Conservation (phyloP, 106 monocot genomes). For the Dactylorhiza incarnata region DNA sequence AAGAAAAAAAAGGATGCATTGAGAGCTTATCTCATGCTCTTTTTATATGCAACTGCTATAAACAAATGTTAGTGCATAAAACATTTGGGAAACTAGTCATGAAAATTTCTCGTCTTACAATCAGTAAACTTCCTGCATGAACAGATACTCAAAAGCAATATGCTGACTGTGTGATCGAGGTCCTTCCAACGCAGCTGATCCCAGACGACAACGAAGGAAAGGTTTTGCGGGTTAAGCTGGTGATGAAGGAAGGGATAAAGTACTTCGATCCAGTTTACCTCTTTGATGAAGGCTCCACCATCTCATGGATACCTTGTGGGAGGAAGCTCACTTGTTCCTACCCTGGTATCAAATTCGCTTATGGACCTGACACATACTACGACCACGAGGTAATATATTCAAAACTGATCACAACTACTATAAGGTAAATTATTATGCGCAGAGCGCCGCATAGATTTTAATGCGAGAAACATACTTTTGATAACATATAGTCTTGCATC, state of each 20-base stretch:
- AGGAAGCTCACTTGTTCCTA: conserved; percentile 91
- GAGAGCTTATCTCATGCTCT: too few relatives aligned
- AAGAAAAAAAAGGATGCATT: too few relatives aligned
- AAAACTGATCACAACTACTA: too few relatives aligned
- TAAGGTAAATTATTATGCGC: too few relatives aligned
- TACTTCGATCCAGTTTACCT: conserved; percentile 84
- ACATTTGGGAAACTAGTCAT: too few relatives aligned
- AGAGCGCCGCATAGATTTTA: too few relatives aligned
- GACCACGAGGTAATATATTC: conserved; percentile 43
- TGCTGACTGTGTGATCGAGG: conserved; percentile 92
- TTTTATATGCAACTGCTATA: too few relatives aligned
- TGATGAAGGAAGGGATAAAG: conserved; percentile 90
- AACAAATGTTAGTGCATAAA: too few relatives aligned
- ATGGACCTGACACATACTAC: conserved; percentile 77
- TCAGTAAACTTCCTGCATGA: background rate
- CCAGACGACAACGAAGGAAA: conserved; percentile 95
- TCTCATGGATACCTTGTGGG: conserved; percentile 93
- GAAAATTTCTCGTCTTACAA: background rate
- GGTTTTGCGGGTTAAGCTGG: conserved; percentile 61
- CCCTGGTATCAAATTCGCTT: conserved; percentile 90
- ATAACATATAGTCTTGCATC: too few relatives aligned
- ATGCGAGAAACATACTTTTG: too few relatives aligned
- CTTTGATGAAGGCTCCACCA: conserved; percentile 96
- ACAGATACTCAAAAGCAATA: conserved; percentile 96
- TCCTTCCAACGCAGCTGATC: conserved; percentile 85